Evolutionary conservation across 306 rosid genomes (phyloP).

Genomic region (Pyrus betulifolia): DNA sequence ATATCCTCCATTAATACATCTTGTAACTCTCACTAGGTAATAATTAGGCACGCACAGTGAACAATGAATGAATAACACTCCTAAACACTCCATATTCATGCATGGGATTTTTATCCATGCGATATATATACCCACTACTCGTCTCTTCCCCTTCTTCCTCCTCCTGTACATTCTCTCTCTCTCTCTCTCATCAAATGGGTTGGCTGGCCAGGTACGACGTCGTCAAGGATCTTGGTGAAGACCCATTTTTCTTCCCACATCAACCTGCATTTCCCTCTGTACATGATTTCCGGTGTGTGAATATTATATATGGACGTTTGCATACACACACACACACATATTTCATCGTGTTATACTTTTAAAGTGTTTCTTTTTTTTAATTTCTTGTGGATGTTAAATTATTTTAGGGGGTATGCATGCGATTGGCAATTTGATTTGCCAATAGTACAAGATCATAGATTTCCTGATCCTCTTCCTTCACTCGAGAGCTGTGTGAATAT

Average conservation of each 20-base stretch:
- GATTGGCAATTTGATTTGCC: slow-evolving; percentile 31
- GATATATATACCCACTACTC: slow-evolving; percentile 17
- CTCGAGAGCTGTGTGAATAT: slow-evolving; percentile 5
- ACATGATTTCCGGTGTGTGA: slow-evolving; percentile 27
- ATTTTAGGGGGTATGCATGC: slow-evolving; percentile 3
- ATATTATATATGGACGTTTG: background rate
- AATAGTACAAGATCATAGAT: slow-evolving; percentile 6
- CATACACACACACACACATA: no score
- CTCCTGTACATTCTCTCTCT: background rate
- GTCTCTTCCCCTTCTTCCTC: background rate
- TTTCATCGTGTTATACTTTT: background rate
- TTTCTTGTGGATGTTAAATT: background rate
- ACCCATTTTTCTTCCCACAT: slow-evolving; percentile 12
- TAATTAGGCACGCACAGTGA: background rate
- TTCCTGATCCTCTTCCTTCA: slow-evolving; percentile 23
- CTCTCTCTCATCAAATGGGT: background rate
- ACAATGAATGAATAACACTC: background rate
- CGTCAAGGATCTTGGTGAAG: slow-evolving; percentile 13
- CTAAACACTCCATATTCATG: background rate
- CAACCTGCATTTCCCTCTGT: slow-evolving; percentile 15
- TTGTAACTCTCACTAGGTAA: slow-evolving; percentile 5
- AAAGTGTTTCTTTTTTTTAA: background rate
- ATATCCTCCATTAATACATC: background rate
- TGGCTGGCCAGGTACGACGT: slow-evolving; percentile 12
- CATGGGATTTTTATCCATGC: background rate